Evolutionary conservation across 345 rosid genomes (phyloP).

Genomic region (Nasturtium officinale): DNA sequence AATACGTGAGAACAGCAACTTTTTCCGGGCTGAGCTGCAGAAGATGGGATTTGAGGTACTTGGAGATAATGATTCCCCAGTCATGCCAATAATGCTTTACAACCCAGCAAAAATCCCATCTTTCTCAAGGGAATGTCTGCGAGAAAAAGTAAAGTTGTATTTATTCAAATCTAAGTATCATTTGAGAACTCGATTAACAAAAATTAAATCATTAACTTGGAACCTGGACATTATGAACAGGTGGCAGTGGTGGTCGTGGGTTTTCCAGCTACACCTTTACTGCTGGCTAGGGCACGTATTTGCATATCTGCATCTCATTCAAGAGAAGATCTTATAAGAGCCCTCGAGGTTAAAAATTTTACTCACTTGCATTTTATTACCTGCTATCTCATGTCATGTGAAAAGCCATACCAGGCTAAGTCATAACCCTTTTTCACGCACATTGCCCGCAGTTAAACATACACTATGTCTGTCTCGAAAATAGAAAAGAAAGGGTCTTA

Average conservation of each 20-base stretch:
- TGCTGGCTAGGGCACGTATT: constrained; percentile 76
- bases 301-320: constrained; percentile 77
- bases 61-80: constrained; percentile 93
- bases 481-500: background rate
- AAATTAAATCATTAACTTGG: background rate
- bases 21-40: constrained; percentile 82
- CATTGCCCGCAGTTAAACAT: background rate
- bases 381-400: background rate
- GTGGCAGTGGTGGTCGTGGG: constrained; percentile 60
- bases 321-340: constrained; percentile 63
- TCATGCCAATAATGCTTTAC: constrained; percentile 95
- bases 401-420: background rate
- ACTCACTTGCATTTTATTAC: background rate
- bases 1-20: constrained; percentile 92
- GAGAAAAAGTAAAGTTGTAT: constrained; percentile 56
- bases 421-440: background rate
- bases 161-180: background rate
- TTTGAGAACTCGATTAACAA: background rate
- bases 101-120: constrained; percentile 95
- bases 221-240: constrained; percentile 34
- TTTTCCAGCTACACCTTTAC: constrained; percentile 66
- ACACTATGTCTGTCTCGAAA: background rate
- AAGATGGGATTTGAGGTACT: constrained; percentile 98
- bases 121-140: constrained; percentile 84
- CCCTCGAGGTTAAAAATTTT: constrained; percentile 51